Evolutionary conservation across 176 grass and related monocot species (phyloP), one percentile per base, ranked within the genome.

Genomic region (Juncus effusus): DNA sequence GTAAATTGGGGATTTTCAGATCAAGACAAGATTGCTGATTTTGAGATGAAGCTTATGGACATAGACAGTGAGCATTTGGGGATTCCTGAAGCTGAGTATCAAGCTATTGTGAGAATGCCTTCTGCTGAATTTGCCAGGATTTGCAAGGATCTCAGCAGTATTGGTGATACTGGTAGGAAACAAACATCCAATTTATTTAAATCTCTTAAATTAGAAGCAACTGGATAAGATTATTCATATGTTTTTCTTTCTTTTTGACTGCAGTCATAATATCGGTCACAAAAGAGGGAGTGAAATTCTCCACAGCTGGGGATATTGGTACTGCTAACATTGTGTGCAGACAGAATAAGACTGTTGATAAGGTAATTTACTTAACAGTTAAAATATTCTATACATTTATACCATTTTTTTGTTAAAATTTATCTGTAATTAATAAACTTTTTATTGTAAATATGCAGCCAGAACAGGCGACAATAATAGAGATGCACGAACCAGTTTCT

Each of bases 21-120:
- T 55, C 92, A 91, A 67, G 92, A 96, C 74, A 96, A 96, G 79
- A 96, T 96, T 3, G 76, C 92, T 0, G 92, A 96, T 66, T 86
- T 96, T 38, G 92, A 96, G 79, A 96, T 96, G 92, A 96, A 96
- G 66, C 77, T 96, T 2, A 96, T 96, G 87, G 87, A 96, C 74
- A 96, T 96, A 5, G 92, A 96, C 51, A 88, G 87, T 28, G 87
- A 96, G 65, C 87, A 88, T 63, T 79, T 96, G 3, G 87, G 84
- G 5, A 96, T 96, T 65, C 92, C 92, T 1, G 92, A 96, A 41
- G 86, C 92, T 0, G 92, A 96, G 65, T 91, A 96, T 60, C 92
- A 96, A 71, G 87, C 92, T 36, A 91, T 96, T 19, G 92, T 96
- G 5, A 65, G 79, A 60, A 96, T 91, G 92, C 84, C 92, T 0